These are phyloP conservation scores for Ceriops decandra DNA, from an alignment of 345 rosid species.

Conservation along the genomic window DNA sequence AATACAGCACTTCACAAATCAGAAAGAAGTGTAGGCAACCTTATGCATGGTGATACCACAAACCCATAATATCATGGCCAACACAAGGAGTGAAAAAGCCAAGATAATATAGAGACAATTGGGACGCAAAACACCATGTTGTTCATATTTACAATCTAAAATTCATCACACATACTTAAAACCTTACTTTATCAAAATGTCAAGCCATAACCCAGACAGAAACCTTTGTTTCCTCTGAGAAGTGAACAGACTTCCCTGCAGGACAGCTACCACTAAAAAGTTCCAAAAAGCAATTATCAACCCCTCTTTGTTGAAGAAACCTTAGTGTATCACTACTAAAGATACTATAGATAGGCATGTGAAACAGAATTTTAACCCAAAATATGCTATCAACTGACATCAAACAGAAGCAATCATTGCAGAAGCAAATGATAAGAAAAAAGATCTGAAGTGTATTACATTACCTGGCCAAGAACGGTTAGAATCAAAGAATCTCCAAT, in stretches of 20 bases:
- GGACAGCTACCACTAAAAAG: background rate
- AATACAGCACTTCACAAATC: constrained; percentile 2
- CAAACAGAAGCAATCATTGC: background rate
- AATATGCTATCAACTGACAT: background rate
- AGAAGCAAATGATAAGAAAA: background rate
- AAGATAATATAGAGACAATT: no score
- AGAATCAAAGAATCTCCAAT: constrained; percentile 89
- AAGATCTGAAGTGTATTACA: background rate
- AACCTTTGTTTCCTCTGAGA: no score
- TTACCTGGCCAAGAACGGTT: constrained; percentile 89
- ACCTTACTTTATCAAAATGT: no score
- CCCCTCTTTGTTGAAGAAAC: background rate
- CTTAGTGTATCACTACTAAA: no score
- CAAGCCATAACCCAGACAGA: no score
- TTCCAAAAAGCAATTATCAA: background rate
- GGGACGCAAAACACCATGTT: no score
- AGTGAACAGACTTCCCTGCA: no score
- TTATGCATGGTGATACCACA: no score
- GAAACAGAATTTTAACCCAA: background rate
- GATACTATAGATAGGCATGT: background rate
- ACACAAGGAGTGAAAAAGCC: no score
- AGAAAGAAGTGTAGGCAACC: background rate
- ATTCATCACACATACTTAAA: no score
- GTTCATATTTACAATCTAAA: no score
- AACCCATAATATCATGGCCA: no score